Evolutionary conservation across 2,329 filamentous ascomycete species (phyloP).

Genomic region (Trichophyton equinum): DNA sequence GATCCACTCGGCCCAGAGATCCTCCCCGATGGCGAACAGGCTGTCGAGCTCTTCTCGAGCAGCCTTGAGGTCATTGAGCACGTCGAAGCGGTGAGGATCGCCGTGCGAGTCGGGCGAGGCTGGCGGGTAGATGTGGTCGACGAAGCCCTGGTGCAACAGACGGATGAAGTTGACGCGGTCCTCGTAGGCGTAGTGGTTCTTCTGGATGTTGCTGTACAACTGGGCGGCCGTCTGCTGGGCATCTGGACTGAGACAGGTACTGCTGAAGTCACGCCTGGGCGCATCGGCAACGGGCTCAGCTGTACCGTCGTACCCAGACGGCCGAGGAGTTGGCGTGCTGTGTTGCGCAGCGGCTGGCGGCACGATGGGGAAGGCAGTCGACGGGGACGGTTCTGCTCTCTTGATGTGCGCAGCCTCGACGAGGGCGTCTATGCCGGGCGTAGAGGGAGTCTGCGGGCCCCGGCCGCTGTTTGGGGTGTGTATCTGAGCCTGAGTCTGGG

Average conservation of each 20-base stretch:
- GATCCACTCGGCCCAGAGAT: constrained; percentile 51
- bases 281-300: constrained; percentile 29
- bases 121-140: constrained; percentile 36
- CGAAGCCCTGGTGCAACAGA: constrained; percentile 35
- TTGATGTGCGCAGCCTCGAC: constrained; percentile 32
- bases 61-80: constrained; percentile 35
- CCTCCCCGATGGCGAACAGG: constrained; percentile 51
- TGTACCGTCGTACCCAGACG: constrained; percentile 27
- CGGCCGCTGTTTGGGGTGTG: neutral
- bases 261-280: constrained; percentile 29
- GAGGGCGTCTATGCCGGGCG: constrained; percentile 38
- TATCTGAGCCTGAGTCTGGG: neutral
- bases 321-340: constrained; percentile 14
- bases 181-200: constrained; percentile 37
- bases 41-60: constrained; percentile 48
- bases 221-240: constrained; percentile 31
- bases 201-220: constrained; percentile 31
- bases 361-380: constrained; percentile 30
- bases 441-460: constrained; percentile 21
- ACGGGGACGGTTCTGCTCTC: constrained; percentile 15
- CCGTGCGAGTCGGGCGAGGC: constrained; percentile 34
- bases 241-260: constrained; percentile 30
- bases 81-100: constrained; percentile 34
- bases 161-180: constrained; percentile 36
- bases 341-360: constrained; percentile 26